phyloP scores from a whole-genome alignment of 208 protist species.

The Leishmania turanica region DNA sequence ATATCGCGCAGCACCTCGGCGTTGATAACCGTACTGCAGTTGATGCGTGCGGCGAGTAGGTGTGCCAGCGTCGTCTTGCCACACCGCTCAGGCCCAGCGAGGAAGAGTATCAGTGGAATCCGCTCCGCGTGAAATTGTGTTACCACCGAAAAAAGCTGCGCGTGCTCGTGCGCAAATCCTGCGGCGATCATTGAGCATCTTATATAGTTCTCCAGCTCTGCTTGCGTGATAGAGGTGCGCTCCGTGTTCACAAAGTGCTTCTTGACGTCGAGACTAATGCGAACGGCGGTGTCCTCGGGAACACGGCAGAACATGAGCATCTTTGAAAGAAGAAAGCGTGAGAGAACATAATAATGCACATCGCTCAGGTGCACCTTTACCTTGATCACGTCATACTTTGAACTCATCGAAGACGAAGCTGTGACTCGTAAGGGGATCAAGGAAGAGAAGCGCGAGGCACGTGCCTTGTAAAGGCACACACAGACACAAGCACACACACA shows the following conservation, averaged over 20 bases:
- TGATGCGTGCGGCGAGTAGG: slow-evolving; percentile 40
- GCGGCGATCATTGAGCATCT: slow-evolving; percentile 30
- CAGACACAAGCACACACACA: not conserved
- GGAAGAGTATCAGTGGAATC: slow-evolving; percentile 54
- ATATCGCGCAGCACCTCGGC: slow-evolving; percentile 52
- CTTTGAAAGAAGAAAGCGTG: slow-evolving; percentile 62
- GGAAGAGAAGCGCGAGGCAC: not conserved
- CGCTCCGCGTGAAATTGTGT: slow-evolving; percentile 52
- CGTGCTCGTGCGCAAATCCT: slow-evolving; percentile 37
- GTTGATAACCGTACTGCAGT: slow-evolving; percentile 60
- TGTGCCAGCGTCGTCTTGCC: slow-evolving; percentile 60
- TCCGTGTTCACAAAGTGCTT: slow-evolving; percentile 52
- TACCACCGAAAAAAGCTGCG: slow-evolving; percentile 44
- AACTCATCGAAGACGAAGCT: slow-evolving; percentile 40
- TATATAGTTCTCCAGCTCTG: slow-evolving; percentile 40
- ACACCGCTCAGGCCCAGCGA: slow-evolving; percentile 37
- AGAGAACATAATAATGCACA: slow-evolving; percentile 68
- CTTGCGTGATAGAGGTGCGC: slow-evolving; percentile 42
- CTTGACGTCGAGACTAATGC: slow-evolving; percentile 64
- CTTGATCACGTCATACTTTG: slow-evolving; percentile 74
- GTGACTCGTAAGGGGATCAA: not conserved
- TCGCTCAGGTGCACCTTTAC: slow-evolving; percentile 51
- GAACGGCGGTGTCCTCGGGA: slow-evolving; percentile 39
- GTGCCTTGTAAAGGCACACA: not conserved
- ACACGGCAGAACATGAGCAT: slow-evolving; percentile 70